Conservation (phyloP, 106 monocot species). For the Allium cepa region DNA sequence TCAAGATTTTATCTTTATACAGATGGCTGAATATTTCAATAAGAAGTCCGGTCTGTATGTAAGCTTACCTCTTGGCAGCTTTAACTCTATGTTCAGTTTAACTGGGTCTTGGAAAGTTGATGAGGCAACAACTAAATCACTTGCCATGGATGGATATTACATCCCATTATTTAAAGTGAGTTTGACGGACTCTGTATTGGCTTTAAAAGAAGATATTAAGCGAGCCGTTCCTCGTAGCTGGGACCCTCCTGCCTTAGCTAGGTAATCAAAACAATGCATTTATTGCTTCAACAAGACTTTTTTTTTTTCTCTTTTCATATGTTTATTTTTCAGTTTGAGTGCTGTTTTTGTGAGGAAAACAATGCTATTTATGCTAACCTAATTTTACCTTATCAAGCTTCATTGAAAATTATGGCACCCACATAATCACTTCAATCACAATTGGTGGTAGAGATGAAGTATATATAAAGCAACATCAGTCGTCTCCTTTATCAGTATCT, state of each 20-base stretch:
- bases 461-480: constrained; percentile 79
- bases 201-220: constrained; percentile 51
- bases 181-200: constrained; percentile 26
- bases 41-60: constrained; percentile 49
- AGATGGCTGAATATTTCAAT: constrained; percentile 94
- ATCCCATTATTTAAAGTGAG: constrained; percentile 58
- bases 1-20: constrained; percentile 6
- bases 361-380: not conserved
- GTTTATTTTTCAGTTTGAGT: not conserved
- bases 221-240: constrained; percentile 55
- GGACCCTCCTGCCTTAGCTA: constrained; percentile 83
- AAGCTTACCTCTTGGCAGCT: constrained; percentile 67
- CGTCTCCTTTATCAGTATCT: constrained; percentile 54
- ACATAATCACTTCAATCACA: constrained; percentile 81
- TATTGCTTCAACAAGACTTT: not conserved
- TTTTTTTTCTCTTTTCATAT: constrained; percentile 1
- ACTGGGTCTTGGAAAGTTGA: constrained; percentile 71
- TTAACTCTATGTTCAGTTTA: constrained; percentile 91
- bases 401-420: constrained; percentile 93
- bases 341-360: no score
- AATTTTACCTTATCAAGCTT: constrained; percentile 43
- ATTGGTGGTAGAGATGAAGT: constrained; percentile 97
- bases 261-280: constrained; percentile 28
- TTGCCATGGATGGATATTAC: constrained; percentile 64
- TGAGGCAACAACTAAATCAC: constrained; percentile 54